phyloP scores from a whole-genome alignment of 345 rosid species.

The Citrus medica region DNA sequence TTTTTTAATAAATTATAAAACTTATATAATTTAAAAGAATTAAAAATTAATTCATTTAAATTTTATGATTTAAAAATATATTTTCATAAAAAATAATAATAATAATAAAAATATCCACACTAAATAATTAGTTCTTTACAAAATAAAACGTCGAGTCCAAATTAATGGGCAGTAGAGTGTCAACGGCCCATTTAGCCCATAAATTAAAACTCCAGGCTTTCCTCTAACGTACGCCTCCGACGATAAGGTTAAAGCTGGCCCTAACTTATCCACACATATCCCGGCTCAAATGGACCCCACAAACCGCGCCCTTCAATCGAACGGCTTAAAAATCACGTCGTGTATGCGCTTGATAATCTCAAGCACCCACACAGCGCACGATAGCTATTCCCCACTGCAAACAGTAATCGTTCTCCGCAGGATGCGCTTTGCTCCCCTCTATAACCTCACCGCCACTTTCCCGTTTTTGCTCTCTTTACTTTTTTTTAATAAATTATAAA shows the following conservation, averaged over 20 bases:
- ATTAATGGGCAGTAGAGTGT: too few species aligned
- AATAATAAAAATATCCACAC: too few species aligned
- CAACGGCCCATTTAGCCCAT: background rate
- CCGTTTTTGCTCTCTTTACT: background rate
- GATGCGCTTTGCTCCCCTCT: slow-evolving; percentile 36
- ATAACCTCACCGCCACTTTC: slow-evolving; percentile 28
- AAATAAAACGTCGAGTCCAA: too few species aligned
- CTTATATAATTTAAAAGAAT: too few species aligned
- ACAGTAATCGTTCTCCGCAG: slow-evolving; percentile 18
- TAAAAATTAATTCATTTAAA: too few species aligned
- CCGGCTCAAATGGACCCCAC: background rate
- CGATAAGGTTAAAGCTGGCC: background rate
- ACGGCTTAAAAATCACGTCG: slow-evolving; percentile 6
- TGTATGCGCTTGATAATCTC: slow-evolving; percentile 16
- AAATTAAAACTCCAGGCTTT: too few species aligned
- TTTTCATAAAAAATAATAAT: too few species aligned
- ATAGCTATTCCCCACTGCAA: slow-evolving; percentile 24
- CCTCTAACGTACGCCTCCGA: background rate
- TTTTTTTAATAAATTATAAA: too few species aligned
- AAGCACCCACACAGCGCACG: slow-evolving; percentile 17
- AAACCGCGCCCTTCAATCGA: slow-evolving; percentile 7
- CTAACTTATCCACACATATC: background rate
- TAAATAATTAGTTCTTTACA: too few species aligned
- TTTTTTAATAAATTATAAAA: too few species aligned
- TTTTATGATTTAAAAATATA: too few species aligned